These are phyloP conservation scores for Bertia moriformis DNA, from an alignment of 2,329 filamentous ascomycete species.

Conservation along the genomic window DNA sequence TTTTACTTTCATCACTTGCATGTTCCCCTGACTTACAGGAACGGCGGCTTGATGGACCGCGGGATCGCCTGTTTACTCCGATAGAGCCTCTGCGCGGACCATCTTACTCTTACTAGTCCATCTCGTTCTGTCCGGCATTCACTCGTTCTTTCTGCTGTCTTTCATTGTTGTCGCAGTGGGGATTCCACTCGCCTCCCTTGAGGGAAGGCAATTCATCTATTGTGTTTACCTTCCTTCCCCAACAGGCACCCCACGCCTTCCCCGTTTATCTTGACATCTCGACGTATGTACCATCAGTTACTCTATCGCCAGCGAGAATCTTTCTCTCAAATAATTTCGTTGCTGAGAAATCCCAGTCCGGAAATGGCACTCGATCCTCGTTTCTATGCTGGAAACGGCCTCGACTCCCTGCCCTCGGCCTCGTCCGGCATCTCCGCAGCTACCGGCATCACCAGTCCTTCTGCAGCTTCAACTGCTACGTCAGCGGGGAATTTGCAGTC, in stretches of 20 bases:
- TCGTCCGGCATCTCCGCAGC: not conserved
- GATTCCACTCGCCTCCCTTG: no score
- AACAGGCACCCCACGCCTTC: not conserved
- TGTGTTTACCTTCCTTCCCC: no score
- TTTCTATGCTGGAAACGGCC: not conserved
- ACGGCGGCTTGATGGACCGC: no score
- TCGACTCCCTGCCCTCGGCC: not conserved
- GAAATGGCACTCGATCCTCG: slow-evolving; percentile 1
- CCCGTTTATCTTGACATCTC: not conserved
- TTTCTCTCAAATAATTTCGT: not conserved
- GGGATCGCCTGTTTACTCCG: no score
- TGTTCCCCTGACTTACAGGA: not conserved
- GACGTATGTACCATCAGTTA: not conserved
- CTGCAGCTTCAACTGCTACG: not conserved
- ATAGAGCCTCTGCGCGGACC: no score
- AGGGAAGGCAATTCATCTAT: no score
- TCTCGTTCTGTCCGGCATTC: no score
- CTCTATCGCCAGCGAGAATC: not conserved
- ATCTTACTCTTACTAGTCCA: no score
- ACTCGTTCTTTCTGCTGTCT: no score
- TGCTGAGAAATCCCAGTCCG: not conserved
- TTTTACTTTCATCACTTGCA: not conserved
- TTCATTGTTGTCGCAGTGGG: no score
- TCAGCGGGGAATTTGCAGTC: not conserved
- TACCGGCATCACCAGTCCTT: not conserved